A percentile compares a stretch with the other conserved stretches of the same genome.
Evolutionary conservation across 768 basidiomycete species (phyloP).

Genomic region (Kwoniella botswanensis): DNA sequence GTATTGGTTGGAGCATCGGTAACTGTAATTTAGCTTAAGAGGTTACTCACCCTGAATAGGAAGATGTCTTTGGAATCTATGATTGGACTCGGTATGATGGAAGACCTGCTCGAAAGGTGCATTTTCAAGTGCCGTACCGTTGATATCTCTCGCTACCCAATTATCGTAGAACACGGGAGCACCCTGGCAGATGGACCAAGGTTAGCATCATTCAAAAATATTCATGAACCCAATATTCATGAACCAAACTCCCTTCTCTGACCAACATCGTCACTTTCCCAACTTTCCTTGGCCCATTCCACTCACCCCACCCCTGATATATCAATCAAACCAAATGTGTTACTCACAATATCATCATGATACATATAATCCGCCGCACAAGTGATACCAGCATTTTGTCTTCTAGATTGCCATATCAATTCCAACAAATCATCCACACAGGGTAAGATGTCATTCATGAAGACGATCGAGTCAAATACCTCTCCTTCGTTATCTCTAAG

Average conservation of each 20-base stretch:
- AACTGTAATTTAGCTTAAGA: neutral
- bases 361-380: conserved; percentile 99
- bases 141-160: conserved; percentile 98
- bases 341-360: conserved; percentile 84
- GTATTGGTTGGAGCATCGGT: neutral
- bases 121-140: conserved; percentile 97
- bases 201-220: no score
- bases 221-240: no score
- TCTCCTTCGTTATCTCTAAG: conserved; percentile 88
- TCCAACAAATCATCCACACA: conserved; percentile 98
- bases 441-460: conserved; percentile 99
- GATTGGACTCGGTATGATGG: conserved; percentile 75
- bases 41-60: conserved; percentile 70
- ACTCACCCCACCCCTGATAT: no score
- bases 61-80: conserved; percentile 86
- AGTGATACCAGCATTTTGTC: conserved; percentile 96
- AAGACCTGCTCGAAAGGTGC: conserved; percentile 95
- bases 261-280: no score
- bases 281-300: no score
- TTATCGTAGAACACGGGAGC: conserved; percentile 86
- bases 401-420: conserved; percentile 91
- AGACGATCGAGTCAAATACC: conserved; percentile 93
- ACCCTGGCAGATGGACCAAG: conserved; percentile 59
- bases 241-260: no score
- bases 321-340: no score